These are phyloP conservation scores for Chrysanthemum lavandulifolium DNA, from an alignment of 129 eudicot species.

Conservation along the genomic window DNA sequence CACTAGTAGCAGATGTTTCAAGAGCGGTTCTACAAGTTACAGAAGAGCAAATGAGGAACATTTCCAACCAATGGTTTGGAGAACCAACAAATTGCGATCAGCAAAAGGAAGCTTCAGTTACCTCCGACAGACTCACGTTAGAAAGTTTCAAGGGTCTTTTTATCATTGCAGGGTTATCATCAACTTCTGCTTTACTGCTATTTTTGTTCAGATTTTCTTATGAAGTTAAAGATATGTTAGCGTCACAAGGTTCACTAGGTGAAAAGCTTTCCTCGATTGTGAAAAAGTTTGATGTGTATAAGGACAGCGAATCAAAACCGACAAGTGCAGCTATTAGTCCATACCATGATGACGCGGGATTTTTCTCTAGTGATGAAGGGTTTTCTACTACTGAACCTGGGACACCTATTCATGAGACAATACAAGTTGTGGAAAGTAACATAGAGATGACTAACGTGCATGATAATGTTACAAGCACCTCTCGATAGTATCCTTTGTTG, in stretches of 20 bases:
- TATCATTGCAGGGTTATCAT: conserved; percentile 14
- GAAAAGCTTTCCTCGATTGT: conserved; percentile 16
- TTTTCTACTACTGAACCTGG: not conserved
- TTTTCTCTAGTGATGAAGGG: not conserved
- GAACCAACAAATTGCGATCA: conserved; percentile 1
- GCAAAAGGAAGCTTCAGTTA: conserved; percentile 9
- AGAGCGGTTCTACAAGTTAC: conserved; percentile 21
- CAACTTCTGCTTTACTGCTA: conserved; percentile 14
- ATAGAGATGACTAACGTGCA: not conserved
- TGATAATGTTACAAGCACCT: too few species aligned
- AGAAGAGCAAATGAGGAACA: conserved; percentile 18
- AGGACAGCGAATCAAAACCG: conserved; percentile 8
- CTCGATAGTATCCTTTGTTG: too few species aligned
- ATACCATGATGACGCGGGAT: too few species aligned
- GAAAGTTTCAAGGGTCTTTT: conserved; percentile 23
- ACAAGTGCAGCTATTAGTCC: not conserved
- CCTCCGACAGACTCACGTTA: conserved; percentile 1
- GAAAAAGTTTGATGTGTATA: conserved; percentile 17
- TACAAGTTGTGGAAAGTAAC: not conserved
- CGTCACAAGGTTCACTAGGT: conserved; percentile 16
- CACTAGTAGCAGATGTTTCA: conserved; percentile 14
- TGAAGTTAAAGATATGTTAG: conserved; percentile 6
- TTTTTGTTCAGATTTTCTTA: conserved; percentile 15
- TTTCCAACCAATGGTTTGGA: conserved; percentile 19
- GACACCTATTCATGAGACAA: not conserved